These are phyloP conservation scores for Globisporangium barbulae DNA, from an alignment of 352 stramenopile genomes.

Conservation along the genomic window DNA sequence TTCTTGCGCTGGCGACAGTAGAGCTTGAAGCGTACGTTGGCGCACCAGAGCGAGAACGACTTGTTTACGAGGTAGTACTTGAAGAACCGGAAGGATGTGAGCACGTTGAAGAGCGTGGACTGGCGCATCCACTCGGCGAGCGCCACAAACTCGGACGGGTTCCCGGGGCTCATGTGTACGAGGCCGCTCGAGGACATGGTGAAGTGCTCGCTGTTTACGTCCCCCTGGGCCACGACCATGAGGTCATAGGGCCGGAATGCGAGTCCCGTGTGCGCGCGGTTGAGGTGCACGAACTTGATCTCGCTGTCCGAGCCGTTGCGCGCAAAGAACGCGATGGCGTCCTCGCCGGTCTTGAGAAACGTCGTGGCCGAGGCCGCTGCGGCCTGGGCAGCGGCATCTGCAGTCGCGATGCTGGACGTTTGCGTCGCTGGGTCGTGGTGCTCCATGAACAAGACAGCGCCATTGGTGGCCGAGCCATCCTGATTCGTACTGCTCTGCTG, in stretches of 20 bases:
- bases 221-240: constrained; percentile 76
- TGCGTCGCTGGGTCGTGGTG: constrained; percentile 47
- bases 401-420: constrained; percentile 26
- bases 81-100: constrained; percentile 93
- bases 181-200: constrained; percentile 89
- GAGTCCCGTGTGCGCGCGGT: constrained; percentile 64
- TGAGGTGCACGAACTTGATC: constrained; percentile 95
- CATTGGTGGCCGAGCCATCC: constrained; percentile 17
- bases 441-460: constrained; percentile 44
- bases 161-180: constrained; percentile 65
- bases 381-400: constrained; percentile 47
- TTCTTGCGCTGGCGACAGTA: constrained; percentile 89
- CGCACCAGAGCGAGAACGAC: constrained; percentile 82
- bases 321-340: constrained; percentile 94
- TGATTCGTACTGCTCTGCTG: constrained; percentile 15
- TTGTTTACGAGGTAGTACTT: constrained; percentile 94
- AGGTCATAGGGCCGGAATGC: constrained; percentile 92
- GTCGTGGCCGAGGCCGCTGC: constrained; percentile 43
- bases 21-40: constrained; percentile 89
- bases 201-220: constrained; percentile 87
- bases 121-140: constrained; percentile 94
- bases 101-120: constrained; percentile 93
- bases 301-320: constrained; percentile 87
- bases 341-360: constrained; percentile 80
- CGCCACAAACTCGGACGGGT: constrained; percentile 91